phyloP scores from a whole-genome alignment of 768 basidiomycete species.

The Agaricus subrufescens region DNA sequence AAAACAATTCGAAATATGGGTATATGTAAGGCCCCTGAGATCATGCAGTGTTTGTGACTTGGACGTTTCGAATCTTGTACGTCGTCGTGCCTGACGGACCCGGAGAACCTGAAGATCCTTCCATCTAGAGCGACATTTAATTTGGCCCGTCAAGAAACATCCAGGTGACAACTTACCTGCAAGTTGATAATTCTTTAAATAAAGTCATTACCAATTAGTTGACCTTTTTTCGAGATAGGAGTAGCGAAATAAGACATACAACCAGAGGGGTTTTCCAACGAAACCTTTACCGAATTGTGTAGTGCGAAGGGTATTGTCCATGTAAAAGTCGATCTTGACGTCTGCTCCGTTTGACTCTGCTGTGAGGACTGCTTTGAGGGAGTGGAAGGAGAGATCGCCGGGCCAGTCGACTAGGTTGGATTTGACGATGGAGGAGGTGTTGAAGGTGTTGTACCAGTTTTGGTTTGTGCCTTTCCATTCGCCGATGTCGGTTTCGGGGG shows the following conservation, averaged over 20 bases:
- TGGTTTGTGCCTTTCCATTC: conserved; percentile 42
- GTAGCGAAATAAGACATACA: conserved; percentile 23
- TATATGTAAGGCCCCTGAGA: background rate
- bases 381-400: conserved; percentile 37
- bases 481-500: conserved; percentile 38
- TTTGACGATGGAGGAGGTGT: conserved; percentile 36
- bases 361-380: conserved; percentile 35
- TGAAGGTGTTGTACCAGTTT: conserved; percentile 43
- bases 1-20: too few relatives aligned
- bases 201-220: background rate
- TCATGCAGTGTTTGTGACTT: conserved; percentile 31
- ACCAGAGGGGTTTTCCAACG: conserved; percentile 35
- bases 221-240: background rate
- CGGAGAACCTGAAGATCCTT: conserved; percentile 40
- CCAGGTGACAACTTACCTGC: conserved; percentile 23
- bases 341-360: conserved; percentile 31
- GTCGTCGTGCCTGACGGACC: conserved; percentile 36
- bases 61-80: conserved; percentile 37
- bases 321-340: conserved; percentile 36
- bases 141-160: background rate
- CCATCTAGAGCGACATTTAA: conserved; percentile 28
- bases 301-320: conserved; percentile 30
- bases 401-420: conserved; percentile 38
- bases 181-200: conserved; percentile 34
- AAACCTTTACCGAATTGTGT: conserved; percentile 38